Base-by-base conservation (phyloP, 352 stramenopile species). In the Globisporangium viniferum region DNA sequence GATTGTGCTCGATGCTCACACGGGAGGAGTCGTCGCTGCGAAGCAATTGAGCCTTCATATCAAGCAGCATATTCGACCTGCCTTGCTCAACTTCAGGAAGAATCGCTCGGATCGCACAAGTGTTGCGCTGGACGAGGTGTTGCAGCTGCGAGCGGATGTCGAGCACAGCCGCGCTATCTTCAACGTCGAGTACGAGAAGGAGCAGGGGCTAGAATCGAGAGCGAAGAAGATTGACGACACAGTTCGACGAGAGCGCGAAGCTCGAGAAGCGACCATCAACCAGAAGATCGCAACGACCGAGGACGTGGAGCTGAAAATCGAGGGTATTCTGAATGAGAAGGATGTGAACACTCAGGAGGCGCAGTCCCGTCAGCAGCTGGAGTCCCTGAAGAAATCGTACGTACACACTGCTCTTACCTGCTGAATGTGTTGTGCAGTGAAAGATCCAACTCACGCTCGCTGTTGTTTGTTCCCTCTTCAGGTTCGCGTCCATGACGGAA, bases 271-370 rank as follows among this genome's bases (percentile, higher is more conserved):
- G 22, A 75, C 59, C 31, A 79, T 88, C 41, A 68, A 68, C 41
- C 75, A 86, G 48, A 90, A 91, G 46, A 44, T 76, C 2, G 59
- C 69, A 1, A 82, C 77, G 48, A 85, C 76, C 2, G 84, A 90
- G 79, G 84, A 92, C 59, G 73, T 94, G 29, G 86, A 92, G 71
- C 68, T 88, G 12, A 77, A 87, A 66, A 92, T 92, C 48, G 80
- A 82, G 51, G 80, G 76, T 29, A 92, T 92, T 36, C 68, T 79
- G 8, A 91, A 91, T 57, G 80, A 86, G 41, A 66, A 80, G 31
- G 84, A 89, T 33, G 71, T 88, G 14, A 62, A 70, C 2, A 70
- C 78, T 41, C 78, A 88, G 65, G 78, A 88, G 66, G 20, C 55
- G 12, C 71, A 80, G 48, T 78, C 78, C 35, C 64, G 64, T 5